Evolutionary conservation across 2,329 filamentous ascomycete genomes (phyloP).

Genomic region (Tolypocladium inflatum): DNA sequence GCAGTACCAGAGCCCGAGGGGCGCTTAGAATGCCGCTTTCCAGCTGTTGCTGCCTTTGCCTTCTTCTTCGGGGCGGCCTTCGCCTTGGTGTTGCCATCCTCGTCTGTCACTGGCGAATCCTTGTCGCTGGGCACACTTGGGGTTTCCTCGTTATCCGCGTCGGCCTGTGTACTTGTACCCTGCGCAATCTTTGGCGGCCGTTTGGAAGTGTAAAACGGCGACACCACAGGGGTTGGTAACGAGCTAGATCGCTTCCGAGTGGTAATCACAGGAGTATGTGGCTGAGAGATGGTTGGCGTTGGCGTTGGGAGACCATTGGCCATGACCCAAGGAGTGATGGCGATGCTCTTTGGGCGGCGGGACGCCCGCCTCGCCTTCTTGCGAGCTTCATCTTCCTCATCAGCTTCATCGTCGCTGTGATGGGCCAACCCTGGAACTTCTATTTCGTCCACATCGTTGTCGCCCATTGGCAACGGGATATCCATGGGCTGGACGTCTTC

Average conservation of each 20-base stretch:
- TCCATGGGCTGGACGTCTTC: conserved; percentile 23
- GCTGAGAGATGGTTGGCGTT: conserved; percentile 21
- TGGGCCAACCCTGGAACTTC: conserved; percentile 61
- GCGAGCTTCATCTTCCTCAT: conserved; percentile 28
- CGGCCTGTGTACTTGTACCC: neutral
- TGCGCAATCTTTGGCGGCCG: neutral
- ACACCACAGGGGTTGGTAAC: conserved; percentile 29
- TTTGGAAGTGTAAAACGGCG: conserved; percentile 2
- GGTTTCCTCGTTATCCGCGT: neutral
- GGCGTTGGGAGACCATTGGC: conserved; percentile 21
- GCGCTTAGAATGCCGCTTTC: neutral
- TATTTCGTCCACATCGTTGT: conserved; percentile 68
- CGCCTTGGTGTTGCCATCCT: neutral
- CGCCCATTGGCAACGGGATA: conserved; percentile 59
- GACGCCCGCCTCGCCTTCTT: conserved; percentile 11
- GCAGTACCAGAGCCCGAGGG: neutral
- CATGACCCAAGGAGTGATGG: conserved; percentile 11
- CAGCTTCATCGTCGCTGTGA: conserved; percentile 53
- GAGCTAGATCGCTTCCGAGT: conserved; percentile 38
- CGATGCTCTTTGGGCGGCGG: conserved; percentile 37
- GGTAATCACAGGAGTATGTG: conserved; percentile 22
- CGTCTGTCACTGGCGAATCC: neutral
- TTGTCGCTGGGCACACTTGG: neutral
- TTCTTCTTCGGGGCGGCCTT: neutral
- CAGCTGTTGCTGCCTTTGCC: too few relatives aligned